Conservation (phyloP, 768 basidiomycete species). For the Amanita thiersii region DNA sequence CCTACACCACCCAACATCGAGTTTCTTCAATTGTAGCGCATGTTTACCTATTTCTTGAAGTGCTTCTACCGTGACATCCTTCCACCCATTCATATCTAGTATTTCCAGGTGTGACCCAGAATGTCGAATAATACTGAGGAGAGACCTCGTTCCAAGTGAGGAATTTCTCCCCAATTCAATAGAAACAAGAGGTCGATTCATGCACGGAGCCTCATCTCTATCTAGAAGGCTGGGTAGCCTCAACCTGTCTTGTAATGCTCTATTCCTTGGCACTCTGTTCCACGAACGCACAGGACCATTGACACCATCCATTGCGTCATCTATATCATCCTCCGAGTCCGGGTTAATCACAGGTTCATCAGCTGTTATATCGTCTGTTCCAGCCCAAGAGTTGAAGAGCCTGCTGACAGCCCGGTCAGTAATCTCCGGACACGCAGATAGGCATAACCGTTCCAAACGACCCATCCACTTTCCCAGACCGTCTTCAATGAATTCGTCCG, state of each 20-base stretch:
- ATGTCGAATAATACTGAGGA: constrained; percentile 58
- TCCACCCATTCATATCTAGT: constrained; percentile 76
- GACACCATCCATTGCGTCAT: not conserved
- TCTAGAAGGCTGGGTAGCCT: constrained; percentile 6
- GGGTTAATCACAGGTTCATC: not conserved
- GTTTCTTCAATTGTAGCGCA: constrained; percentile 33
- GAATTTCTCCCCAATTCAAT: constrained; percentile 63
- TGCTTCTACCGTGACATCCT: constrained; percentile 43
- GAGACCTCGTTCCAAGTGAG: constrained; percentile 40
- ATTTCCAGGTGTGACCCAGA: constrained; percentile 49
- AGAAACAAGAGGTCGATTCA: constrained; percentile 36
- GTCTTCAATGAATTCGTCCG: constrained; percentile 47
- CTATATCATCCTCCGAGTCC: not conserved
- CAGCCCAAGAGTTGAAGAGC: constrained; percentile 57
- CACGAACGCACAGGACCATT: constrained; percentile 3
- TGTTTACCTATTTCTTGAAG: constrained; percentile 25
- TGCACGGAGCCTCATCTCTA: not conserved
- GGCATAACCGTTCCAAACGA: constrained; percentile 40
- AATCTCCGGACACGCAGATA: constrained; percentile 51
- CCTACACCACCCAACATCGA: constrained; percentile 86
- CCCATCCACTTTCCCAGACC: constrained; percentile 48
- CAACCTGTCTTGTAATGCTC: not conserved
- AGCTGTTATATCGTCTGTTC: not conserved
- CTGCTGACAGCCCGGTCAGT: constrained; percentile 61
- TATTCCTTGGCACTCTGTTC: constrained; percentile 1